phyloP scores from a whole-genome alignment of 2,329 filamentous ascomycete species.

The Macrophomina tecta region DNA sequence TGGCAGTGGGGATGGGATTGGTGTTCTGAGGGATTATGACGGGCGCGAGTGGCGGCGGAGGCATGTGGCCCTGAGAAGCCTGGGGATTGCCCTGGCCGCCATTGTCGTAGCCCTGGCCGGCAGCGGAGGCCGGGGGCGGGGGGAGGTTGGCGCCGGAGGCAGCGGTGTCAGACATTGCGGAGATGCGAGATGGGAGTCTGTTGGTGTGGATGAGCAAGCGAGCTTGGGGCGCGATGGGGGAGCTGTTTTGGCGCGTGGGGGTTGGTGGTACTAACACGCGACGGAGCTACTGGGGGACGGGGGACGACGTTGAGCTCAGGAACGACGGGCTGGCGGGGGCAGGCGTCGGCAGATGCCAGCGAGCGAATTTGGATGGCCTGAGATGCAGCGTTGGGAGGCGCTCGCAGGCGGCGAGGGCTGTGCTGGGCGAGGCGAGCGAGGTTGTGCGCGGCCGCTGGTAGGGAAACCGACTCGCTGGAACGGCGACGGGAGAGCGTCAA shows the following conservation, averaged over 20 bases:
- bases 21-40: constrained; percentile 92
- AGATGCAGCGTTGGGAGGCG: not conserved
- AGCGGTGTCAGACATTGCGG: constrained; percentile 78
- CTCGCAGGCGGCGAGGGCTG: constrained; percentile 13
- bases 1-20: constrained; percentile 91
- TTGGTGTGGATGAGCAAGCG: constrained; percentile 26
- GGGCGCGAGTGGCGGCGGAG: constrained; percentile 83
- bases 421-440: constrained; percentile 25
- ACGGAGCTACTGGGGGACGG: constrained; percentile 8
- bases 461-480: constrained; percentile 26
- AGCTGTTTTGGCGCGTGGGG: constrained; percentile 24
- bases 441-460: constrained; percentile 23
- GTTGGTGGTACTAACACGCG: constrained; percentile 28
- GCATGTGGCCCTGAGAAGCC: constrained; percentile 77
- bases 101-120: constrained; percentile 80
- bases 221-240: constrained; percentile 20
- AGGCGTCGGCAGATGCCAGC: constrained; percentile 10
- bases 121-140: constrained; percentile 70
- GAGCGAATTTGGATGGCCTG: constrained; percentile 14
- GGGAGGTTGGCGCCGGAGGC: constrained; percentile 69
- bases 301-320: constrained; percentile 3
- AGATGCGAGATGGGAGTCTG: constrained; percentile 25
- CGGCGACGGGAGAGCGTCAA: constrained; percentile 28
- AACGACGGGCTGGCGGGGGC: not conserved
- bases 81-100: constrained; percentile 73